A percentile compares a stretch with the other conserved stretches of the same genome.
These are phyloP conservation scores for Hanseniaspora jakobsenii DNA, from an alignment of 805 yeast genomes.

Conservation along the genomic window DNA sequence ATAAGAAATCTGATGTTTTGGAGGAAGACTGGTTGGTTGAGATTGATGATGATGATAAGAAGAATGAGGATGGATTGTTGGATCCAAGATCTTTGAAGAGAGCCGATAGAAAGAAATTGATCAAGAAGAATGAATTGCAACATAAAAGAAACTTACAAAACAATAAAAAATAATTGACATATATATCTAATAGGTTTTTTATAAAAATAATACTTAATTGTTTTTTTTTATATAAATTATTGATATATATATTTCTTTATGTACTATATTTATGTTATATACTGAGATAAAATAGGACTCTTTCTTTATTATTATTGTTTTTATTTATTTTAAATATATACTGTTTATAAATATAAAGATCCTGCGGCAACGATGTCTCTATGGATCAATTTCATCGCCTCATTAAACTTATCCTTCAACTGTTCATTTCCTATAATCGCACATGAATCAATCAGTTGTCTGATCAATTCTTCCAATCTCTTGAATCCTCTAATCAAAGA, in stretches of 20 bases:
- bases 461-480: constrained; percentile 81
- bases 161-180: constrained; percentile 15
- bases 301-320: neutral
- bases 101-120: constrained; percentile 68
- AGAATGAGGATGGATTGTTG: constrained; percentile 49
- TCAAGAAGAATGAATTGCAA: constrained; percentile 74
- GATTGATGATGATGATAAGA: constrained; percentile 61
- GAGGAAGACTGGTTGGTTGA: constrained; percentile 95
- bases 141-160: constrained; percentile 66
- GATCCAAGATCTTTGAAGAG: constrained; percentile 81
- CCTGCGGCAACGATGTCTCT: constrained; percentile 96
- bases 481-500: constrained; percentile 88
- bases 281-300: neutral
- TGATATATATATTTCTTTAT: neutral
- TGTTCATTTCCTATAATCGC: constrained; percentile 86
- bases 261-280: too few relatives aligned
- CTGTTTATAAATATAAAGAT: constrained; percentile 52
- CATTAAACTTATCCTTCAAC: constrained; percentile 77
- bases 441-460: constrained; percentile 84
- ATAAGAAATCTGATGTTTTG: constrained; percentile 53
- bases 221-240: neutral
- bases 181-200: too few relatives aligned
- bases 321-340: neutral
- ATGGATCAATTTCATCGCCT: constrained; percentile 72
- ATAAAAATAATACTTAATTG: neutral